A percentile compares a stretch with the other conserved stretches of the same genome.
These are phyloP conservation scores for Corylus heterophylla DNA, from an alignment of 306 rosid species.

Conservation along the genomic window DNA sequence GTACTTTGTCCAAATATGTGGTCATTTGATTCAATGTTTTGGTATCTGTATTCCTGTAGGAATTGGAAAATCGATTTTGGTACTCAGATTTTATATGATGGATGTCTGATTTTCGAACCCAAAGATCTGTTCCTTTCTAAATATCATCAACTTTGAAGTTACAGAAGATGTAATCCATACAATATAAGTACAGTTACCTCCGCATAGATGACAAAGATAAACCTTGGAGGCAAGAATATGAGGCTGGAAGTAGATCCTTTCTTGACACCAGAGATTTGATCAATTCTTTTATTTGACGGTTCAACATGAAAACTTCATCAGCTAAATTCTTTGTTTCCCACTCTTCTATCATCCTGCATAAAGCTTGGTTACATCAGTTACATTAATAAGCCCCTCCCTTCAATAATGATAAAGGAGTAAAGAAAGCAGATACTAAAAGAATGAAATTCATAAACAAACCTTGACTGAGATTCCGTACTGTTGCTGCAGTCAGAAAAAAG, in stretches of 20 bases:
- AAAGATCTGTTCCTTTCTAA: too few species aligned
- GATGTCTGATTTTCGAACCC: background rate
- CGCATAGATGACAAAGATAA: constrained; percentile 63
- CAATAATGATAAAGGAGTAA: background rate
- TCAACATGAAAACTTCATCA: constrained; percentile 75
- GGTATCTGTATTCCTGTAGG: too few species aligned
- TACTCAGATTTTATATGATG: too few species aligned
- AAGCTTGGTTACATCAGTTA: constrained; percentile 3
- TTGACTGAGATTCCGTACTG: constrained; percentile 52
- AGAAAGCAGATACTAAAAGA: constrained; percentile 1
- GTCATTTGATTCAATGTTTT: too few species aligned
- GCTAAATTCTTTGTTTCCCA: constrained; percentile 63
- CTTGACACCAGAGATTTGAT: constrained; percentile 45
- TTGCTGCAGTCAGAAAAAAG: constrained; percentile 58
- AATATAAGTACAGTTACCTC: constrained; percentile 25
- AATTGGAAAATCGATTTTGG: too few species aligned
- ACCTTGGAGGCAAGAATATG: constrained; percentile 65
- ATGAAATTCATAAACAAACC: constrained; percentile 45
- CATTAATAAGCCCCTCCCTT: background rate
- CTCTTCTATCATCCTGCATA: constrained; percentile 77
- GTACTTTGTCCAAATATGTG: too few species aligned
- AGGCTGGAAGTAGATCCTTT: constrained; percentile 60
- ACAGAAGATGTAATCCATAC: background rate
- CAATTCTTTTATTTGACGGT: constrained; percentile 60
- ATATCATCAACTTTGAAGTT: too few species aligned